A percentile compares a stretch with the other conserved stretches of the same genome.
Evolutionary conservation across 495 filamentous ascomycete genomes (phyloP).

Genomic region (Annulohypoxylon nitens): DNA sequence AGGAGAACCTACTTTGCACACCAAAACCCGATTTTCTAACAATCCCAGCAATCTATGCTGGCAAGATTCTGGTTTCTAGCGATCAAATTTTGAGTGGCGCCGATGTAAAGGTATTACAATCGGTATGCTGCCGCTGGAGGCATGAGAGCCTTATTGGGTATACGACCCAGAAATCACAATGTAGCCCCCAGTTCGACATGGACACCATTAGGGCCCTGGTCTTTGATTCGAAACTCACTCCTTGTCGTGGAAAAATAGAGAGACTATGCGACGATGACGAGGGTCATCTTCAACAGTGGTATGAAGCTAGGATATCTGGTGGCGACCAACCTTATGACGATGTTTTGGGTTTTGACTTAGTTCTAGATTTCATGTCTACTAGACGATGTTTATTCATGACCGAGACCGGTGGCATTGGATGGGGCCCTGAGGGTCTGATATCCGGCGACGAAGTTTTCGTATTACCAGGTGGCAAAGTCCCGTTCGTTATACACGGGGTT

Average conservation of each 20-base stretch:
- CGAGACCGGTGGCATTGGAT: background rate
- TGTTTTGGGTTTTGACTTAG: background rate
- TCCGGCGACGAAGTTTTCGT: background rate
- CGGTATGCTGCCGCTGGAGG: background rate
- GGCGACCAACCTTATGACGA: background rate
- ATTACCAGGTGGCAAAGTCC: background rate
- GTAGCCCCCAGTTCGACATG: background rate
- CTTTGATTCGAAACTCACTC: background rate
- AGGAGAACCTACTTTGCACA: background rate
- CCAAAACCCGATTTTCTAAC: background rate
- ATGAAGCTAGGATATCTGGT: background rate
- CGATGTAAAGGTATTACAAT: background rate
- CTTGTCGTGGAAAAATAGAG: background rate
- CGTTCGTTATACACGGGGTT: background rate
- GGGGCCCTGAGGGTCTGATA: background rate
- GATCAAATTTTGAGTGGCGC: background rate
- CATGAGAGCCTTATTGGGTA: background rate
- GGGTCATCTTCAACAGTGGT: background rate
- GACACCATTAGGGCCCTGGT: background rate
- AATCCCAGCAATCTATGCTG: background rate
- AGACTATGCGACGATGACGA: background rate
- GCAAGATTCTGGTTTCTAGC: background rate
- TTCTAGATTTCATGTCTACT: background rate
- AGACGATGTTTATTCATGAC: conserved; percentile 3
- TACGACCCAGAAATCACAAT: background rate